phyloP scores from a whole-genome alignment of 1,284 basidiomycete species.

The Trichosporon ovoides region DNA sequence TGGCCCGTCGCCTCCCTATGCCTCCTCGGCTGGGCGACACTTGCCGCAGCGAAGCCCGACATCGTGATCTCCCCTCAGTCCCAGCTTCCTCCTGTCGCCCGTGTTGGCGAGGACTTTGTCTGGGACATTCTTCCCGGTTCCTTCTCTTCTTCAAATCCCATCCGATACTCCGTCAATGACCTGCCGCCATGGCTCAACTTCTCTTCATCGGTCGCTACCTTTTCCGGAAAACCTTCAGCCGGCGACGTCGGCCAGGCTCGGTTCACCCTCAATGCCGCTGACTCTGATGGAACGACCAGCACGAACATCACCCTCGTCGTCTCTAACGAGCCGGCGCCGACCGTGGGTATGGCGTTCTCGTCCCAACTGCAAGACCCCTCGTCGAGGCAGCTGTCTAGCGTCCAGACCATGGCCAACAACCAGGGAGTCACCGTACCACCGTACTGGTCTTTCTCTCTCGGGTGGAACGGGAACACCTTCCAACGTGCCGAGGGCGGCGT shows the following conservation, averaged over 20 bases:
- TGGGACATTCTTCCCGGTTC: slow-evolving; percentile 47
- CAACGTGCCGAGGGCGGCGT: slow-evolving; percentile 23
- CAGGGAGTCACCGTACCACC: slow-evolving; percentile 47
- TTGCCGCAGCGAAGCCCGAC: slow-evolving; percentile 36
- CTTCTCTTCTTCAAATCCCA: slow-evolving; percentile 42
- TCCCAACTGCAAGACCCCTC: slow-evolving; percentile 43
- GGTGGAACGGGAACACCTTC: slow-evolving; percentile 50
- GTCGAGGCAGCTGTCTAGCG: slow-evolving; percentile 41
- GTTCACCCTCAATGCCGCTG: slow-evolving; percentile 38
- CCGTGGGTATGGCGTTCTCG: slow-evolving; percentile 40
- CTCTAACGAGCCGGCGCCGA: slow-evolving; percentile 40
- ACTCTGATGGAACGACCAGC: slow-evolving; percentile 27
- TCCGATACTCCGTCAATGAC: slow-evolving; percentile 43
- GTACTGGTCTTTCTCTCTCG: slow-evolving; percentile 55
- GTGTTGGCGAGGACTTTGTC: slow-evolving; percentile 40
- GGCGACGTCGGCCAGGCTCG: slow-evolving; percentile 34
- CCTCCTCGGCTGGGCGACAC: slow-evolving; percentile 5
- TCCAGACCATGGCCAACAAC: slow-evolving; percentile 34
- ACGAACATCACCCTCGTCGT: slow-evolving; percentile 47
- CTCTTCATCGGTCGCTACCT: slow-evolving; percentile 29
- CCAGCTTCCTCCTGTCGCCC: slow-evolving; percentile 51
- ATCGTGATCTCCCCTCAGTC: slow-evolving; percentile 22
- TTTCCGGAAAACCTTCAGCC: slow-evolving; percentile 37
- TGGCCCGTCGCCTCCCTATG: slow-evolving; percentile 9
- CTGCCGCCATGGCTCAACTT: slow-evolving; percentile 53